Conservation (phyloP, 2,329 filamentous ascomycete species). For the Rhynchosporium agropyri region DNA sequence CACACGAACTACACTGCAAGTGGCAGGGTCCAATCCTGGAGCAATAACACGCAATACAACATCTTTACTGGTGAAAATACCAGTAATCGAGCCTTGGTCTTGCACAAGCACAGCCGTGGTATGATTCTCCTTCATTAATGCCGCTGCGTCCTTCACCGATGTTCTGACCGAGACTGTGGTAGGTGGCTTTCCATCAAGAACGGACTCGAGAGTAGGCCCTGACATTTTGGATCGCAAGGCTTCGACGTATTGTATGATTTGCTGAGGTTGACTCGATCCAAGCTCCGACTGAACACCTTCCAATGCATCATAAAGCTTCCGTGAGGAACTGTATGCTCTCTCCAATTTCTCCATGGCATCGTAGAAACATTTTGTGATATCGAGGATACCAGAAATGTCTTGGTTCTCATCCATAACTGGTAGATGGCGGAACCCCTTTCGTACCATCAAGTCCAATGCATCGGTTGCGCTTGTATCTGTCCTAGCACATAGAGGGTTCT, state of each 20-base stretch:
- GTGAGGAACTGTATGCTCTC: constrained; percentile 95
- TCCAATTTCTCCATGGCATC: constrained; percentile 99
- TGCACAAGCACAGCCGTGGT: constrained; percentile 96
- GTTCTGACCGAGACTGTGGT: constrained; percentile 95
- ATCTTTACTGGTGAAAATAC: constrained; percentile 99
- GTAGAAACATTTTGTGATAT: constrained; percentile 99
- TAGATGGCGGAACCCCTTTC: constrained; percentile 95
- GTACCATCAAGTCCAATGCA: constrained; percentile 95
- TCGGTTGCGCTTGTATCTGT: constrained; percentile 98
- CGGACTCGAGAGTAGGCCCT: constrained; percentile 91
- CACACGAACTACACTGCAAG: constrained; percentile 95
- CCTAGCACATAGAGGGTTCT: constrained; percentile 95
- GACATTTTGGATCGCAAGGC: constrained; percentile 96
- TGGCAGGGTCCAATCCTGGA: constrained; percentile 88
- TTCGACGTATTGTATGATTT: constrained; percentile 99
- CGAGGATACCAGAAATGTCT: constrained; percentile 95
- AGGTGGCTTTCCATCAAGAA: constrained; percentile 87
- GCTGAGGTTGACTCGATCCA: constrained; percentile 92
- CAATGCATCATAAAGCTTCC: constrained; percentile 94
- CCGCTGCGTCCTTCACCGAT: constrained; percentile 92
- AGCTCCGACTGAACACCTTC: constrained; percentile 98
- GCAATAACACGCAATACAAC: constrained; percentile 97
- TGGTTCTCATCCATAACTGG: constrained; percentile 99
- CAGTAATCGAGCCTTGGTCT: constrained; percentile 95
- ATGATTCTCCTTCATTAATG: constrained; percentile 98